Percentiles rank a stretch among this genome's conserved stretches.
Conservation (phyloP, 371 early-diverging fungal genomes). For the Mortierella polycephala region DNA sequence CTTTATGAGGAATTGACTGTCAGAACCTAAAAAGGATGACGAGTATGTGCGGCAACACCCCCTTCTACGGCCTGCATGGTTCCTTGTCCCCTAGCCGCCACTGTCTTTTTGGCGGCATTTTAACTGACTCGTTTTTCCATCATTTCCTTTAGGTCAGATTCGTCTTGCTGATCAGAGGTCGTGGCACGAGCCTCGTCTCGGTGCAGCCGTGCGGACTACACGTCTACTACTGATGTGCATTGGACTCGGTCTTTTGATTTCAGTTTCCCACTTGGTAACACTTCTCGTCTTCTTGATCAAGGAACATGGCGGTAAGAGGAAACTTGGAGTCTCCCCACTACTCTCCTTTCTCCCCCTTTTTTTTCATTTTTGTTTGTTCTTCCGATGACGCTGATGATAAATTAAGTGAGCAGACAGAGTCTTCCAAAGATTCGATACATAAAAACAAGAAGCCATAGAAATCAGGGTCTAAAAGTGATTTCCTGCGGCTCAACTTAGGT, state of each 20-base stretch:
- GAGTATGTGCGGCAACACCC: too few relatives aligned
- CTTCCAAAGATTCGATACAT: neutral
- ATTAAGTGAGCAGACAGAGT: too few relatives aligned
- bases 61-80: too few relatives aligned
- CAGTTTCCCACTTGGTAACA: slow-evolving; percentile 27
- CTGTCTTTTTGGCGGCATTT: too few relatives aligned
- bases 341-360: too few relatives aligned
- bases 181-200: slow-evolving; percentile 24
- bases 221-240: slow-evolving; percentile 13
- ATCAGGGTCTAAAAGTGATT: neutral
- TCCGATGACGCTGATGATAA: too few relatives aligned
- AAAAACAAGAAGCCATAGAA: neutral
- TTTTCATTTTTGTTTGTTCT: too few relatives aligned
- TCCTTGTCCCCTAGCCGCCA: too few relatives aligned
- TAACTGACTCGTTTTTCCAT: too few relatives aligned
- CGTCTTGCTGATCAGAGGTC: slow-evolving; percentile 23
- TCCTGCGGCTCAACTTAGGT: slow-evolving; percentile 8
- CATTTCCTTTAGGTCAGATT: slow-evolving; percentile 27
- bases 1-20: neutral
- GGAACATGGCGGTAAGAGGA: slow-evolving; percentile 17
- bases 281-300: slow-evolving; percentile 17
- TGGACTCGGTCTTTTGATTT: slow-evolving; percentile 28
- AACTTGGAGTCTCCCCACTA: too few relatives aligned
- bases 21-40: too few relatives aligned
- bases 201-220: slow-evolving; percentile 15